Evolutionary conservation across 495 filamentous ascomycete genomes (phyloP).

Genomic region (Hyaloscypha hepaticicola): DNA sequence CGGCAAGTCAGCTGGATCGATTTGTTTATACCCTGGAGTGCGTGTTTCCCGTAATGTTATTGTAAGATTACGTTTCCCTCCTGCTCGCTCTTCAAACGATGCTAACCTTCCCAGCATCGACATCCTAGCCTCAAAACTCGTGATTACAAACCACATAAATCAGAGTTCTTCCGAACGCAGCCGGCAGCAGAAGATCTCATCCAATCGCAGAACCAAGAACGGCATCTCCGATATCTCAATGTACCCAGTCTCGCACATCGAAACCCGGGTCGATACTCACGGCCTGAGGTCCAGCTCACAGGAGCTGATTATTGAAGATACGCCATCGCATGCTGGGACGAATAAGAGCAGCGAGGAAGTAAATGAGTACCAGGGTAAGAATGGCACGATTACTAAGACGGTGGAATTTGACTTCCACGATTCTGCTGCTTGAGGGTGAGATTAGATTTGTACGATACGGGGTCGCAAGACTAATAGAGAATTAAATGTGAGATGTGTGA

Average conservation of each 20-base stretch:
- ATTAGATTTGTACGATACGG: not conserved
- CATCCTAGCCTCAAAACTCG: conserved; percentile 29
- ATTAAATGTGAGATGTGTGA: not conserved
- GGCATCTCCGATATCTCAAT: conserved; percentile 9
- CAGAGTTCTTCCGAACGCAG: conserved; percentile 15
- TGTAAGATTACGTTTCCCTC: conserved; percentile 31
- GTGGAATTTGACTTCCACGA: conserved; percentile 30
- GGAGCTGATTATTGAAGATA: conserved; percentile 17
- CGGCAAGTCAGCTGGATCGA: conserved; percentile 37
- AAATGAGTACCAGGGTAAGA: not conserved
- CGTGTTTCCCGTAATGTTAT: conserved; percentile 38
- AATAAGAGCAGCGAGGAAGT: not conserved
- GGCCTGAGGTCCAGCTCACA: conserved; percentile 13
- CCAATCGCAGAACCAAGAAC: not conserved
- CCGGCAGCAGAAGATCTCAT: not conserved
- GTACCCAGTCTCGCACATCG: conserved; percentile 15
- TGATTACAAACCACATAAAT: conserved; percentile 20
- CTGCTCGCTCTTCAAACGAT: not conserved
- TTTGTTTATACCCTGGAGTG: conserved; percentile 41
- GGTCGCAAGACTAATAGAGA: not conserved
- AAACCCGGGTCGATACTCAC: conserved; percentile 12
- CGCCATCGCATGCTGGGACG: not conserved
- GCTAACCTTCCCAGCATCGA: conserved; percentile 27
- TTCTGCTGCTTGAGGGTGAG: conserved; percentile 6
- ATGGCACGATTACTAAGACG: conserved; percentile 19